Evolutionary conservation across 2,329 filamentous ascomycete genomes (phyloP), one percentile per base, ranked within the genome.

Genomic region (Thielaviopsis punctulata): DNA sequence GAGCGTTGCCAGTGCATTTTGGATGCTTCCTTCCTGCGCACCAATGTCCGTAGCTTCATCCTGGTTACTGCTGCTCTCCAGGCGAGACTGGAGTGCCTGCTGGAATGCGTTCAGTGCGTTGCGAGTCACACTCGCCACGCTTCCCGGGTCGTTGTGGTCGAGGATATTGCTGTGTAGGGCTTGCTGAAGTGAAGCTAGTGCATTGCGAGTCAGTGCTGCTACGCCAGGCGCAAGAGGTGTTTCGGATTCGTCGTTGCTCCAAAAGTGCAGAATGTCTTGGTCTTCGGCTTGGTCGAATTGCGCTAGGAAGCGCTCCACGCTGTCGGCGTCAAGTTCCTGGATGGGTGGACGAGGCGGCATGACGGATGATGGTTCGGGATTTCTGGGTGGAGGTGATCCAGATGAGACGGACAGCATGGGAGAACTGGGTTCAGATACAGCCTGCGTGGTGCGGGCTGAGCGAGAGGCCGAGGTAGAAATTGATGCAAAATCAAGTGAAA

Each of bases 241-340:
- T 68, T 19, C 75, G 72, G 2, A 72, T 70, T 67, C 65, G 1
- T 69, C 68, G 5, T 68, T 68, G 12, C 67, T 70, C 75, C 77
- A 81, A 48, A 82, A 72, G 25, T 73, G 72, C 25, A 81, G 60
- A 53, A 81, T 73, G 52, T 78, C 77, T 8, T 72, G 70, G 18
- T 75, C 72, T 0, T 73, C 73, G 15, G 76, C 73, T 8, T 67
- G 66, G 10, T 69, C 63, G 7, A 61, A 52, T 19, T 55, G 53
- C 27, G 52, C 49, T n/a, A 55, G 43, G 30, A 55, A 55, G 18
- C 53, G 45, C 15, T 55, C 53, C 10, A 55, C 53, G 41, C 49
- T 52, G n/a, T 55, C 53, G 12, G 49, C 53, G 39, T 55, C 50
- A 8, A 55, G 49, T 43, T 55, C 49, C 36, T 51, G 49, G 30